Percentiles rank a stretch among this genome's conserved stretches.
These are phyloP conservation scores for Pythium coloratum DNA, from an alignment of 352 stramenopile genomes.

Conservation along the genomic window DNA sequence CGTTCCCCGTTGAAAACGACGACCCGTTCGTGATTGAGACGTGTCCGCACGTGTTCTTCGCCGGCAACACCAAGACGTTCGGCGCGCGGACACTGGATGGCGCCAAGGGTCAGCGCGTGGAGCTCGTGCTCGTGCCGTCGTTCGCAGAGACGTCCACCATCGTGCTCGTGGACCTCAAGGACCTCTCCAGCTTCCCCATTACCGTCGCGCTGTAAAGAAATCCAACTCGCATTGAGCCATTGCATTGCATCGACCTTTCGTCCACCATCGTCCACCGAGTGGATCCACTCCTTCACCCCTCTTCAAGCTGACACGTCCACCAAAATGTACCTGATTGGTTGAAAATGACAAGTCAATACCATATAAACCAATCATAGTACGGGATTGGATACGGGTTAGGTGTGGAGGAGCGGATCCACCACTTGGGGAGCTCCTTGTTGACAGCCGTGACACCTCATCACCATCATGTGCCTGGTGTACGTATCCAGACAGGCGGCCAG, in stretches of 20 bases:
- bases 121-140: conserved; percentile 89
- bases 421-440: not conserved
- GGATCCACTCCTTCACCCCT: not conserved
- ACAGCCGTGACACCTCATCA: conserved; percentile 1
- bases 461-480: conserved; percentile 5
- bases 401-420: not conserved
- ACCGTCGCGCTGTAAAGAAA: conserved; percentile 34
- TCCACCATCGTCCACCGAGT: not conserved
- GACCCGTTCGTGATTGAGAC: conserved; percentile 93
- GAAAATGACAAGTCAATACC: not conserved
- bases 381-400: not conserved
- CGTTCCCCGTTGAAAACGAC: conserved; percentile 88
- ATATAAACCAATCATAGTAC: not conserved
- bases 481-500: not conserved
- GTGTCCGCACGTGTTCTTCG: conserved; percentile 91
- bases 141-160: conserved; percentile 89
- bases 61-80: conserved; percentile 90
- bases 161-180: conserved; percentile 91
- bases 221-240: not conserved
- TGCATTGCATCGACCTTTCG: not conserved
- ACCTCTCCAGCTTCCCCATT: conserved; percentile 72
- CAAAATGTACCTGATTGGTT: not conserved
- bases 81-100: conserved; percentile 69
- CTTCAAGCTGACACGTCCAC: conserved; percentile 4
- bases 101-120: conserved; percentile 45